phyloP scores from a whole-genome alignment of 257 asterid species.

The Solanum pimpinellifolium region DNA sequence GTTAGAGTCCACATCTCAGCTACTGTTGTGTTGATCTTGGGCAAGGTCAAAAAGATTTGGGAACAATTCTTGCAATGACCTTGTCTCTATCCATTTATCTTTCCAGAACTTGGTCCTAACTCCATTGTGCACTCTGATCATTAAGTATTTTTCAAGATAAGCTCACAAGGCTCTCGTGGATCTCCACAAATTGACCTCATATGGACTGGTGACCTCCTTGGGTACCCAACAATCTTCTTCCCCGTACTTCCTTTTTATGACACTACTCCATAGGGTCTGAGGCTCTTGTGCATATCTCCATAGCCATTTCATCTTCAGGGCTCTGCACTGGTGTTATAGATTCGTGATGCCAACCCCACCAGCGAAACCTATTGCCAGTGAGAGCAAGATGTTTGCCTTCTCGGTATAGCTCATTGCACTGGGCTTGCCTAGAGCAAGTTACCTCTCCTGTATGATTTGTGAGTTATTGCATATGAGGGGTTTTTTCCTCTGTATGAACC shows the following conservation, averaged over 20 bases:
- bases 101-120: not conserved
- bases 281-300: not conserved
- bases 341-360: not conserved
- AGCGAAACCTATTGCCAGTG: not conserved
- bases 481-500: not conserved
- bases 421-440: not conserved
- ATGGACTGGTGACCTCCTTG: not conserved
- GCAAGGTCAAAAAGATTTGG: not conserved
- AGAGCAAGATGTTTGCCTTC: no score
- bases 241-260: not conserved
- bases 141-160: not conserved
- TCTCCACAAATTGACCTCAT: not conserved
- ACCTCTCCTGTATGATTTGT: not conserved
- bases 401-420: not conserved
- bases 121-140: not conserved
- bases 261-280: not conserved
- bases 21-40: not conserved
- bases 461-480: not conserved
- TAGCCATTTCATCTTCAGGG: not conserved
- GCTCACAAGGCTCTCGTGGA: not conserved
- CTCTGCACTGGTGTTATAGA: not conserved
- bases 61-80: not conserved
- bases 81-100: not conserved
- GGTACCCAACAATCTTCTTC: not conserved
- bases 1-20: not conserved